These are phyloP conservation scores for Camellia granthamiana DNA, from an alignment of 148 eudicot genomes.

Conservation along the genomic window DNA sequence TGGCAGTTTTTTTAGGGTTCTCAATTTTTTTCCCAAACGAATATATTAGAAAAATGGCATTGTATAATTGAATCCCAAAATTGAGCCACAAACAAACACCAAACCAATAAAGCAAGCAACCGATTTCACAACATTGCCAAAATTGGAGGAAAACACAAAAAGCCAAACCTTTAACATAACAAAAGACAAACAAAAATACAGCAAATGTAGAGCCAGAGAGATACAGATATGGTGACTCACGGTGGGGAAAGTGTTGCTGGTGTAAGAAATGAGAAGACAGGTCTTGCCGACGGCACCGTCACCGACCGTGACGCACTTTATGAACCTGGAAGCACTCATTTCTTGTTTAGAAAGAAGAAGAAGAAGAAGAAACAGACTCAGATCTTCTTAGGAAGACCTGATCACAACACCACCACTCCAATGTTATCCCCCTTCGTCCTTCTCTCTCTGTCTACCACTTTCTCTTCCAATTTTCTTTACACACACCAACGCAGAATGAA, in stretches of 20 bases:
- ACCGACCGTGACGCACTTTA: constrained; percentile 85
- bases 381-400: constrained; percentile 56
- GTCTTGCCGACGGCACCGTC: constrained; percentile 96
- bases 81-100: not conserved
- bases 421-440: not conserved
- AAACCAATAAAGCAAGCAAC: not conserved
- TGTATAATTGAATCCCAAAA: not conserved
- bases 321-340: constrained; percentile 91
- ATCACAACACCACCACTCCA: not conserved
- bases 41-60: not conserved
- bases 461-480: constrained; percentile 1
- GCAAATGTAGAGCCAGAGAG: not conserved
- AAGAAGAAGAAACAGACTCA: constrained; percentile 19
- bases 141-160: not conserved
- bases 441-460: not conserved
- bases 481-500: not conserved
- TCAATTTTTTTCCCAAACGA: not conserved
- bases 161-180: not conserved
- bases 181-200: not conserved
- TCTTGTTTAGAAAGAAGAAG: not conserved
- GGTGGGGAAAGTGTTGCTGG: constrained; percentile 92
- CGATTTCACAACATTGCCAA: not conserved
- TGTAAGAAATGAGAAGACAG: constrained; percentile 81
- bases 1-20: too few species aligned
- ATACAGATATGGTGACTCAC: constrained; percentile 26